phyloP scores from a whole-genome alignment of 441 rosid genomes.

The Viola pubescens region DNA sequence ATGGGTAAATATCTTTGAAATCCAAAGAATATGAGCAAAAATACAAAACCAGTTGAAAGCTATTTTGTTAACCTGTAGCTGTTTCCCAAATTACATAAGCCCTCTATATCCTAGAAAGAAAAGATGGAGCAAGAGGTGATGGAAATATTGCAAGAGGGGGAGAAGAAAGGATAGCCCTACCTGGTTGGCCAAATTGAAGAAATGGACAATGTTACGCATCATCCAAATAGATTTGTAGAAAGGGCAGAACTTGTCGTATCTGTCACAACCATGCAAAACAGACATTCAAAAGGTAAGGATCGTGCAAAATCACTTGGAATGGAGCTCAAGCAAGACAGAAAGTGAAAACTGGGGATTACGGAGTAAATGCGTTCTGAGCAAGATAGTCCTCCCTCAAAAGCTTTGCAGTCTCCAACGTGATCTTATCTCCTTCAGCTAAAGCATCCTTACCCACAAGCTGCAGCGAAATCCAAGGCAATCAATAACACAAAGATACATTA shows the following conservation, averaged over 20 bases:
- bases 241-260: constrained; percentile 97
- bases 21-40: too few species aligned
- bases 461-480: constrained; percentile 18
- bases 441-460: constrained; percentile 99
- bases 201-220: constrained; percentile 99
- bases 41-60: too few species aligned
- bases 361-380: constrained; percentile 96
- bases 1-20: too few species aligned
- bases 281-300: constrained; percentile 1
- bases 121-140: not conserved
- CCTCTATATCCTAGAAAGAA: not conserved
- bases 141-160: not conserved
- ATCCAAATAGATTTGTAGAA: constrained; percentile 99
- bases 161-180: constrained; percentile 25
- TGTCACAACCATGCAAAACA: constrained; percentile 24
- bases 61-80: too few species aligned
- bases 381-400: constrained; percentile 98
- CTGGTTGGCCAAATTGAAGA: constrained; percentile 94
- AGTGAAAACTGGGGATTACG: constrained; percentile 43
- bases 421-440: constrained; percentile 89
- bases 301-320: not conserved
- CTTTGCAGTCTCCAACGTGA: constrained; percentile 93
- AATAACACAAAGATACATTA: not conserved
- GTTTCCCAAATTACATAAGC: too few species aligned
- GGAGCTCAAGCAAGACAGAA: not conserved